Conservation (phyloP, 257 asterid genomes). For the Misopates orontium region DNA sequence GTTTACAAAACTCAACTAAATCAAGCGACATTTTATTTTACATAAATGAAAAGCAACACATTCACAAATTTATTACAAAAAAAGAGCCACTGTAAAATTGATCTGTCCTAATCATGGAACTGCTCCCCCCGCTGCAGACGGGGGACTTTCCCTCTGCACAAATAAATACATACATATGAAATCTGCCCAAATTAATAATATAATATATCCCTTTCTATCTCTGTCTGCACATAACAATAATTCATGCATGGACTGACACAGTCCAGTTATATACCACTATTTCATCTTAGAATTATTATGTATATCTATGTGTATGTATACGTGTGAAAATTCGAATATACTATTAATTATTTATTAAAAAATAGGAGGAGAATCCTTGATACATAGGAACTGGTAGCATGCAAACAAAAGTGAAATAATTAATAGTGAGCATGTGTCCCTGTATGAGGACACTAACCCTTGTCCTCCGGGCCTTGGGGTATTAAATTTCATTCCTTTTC, state of each 20-base stretch:
- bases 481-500: conserved; percentile 20
- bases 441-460: conserved; percentile 52
- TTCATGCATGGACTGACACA: conserved; percentile 46
- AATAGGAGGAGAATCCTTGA: conserved; percentile 4
- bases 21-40: too few species aligned
- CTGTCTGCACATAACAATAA: conserved; percentile 32
- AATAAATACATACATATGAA: neutral
- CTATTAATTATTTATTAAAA: neutral
- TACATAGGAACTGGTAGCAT: conserved; percentile 5
- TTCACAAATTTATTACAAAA: too few species aligned
- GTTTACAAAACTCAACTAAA: too few species aligned
- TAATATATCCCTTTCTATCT: conserved; percentile 13
- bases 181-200: neutral
- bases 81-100: neutral
- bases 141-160: conserved; percentile 24
- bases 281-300: too few species aligned
- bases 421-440: conserved; percentile 40
- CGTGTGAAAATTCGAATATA: too few species aligned
- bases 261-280: neutral
- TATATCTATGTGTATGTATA: too few species aligned
- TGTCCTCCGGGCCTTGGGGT: conserved; percentile 41
- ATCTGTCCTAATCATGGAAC: conserved; percentile 39
- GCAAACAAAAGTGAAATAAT: conserved; percentile 26
- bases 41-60: too few species aligned
- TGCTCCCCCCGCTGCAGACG: conserved; percentile 57